A percentile compares a stretch with the other conserved stretches of the same genome.
Conservation (phyloP, 106 monocot genomes). For the Platanthera zijinensis region DNA sequence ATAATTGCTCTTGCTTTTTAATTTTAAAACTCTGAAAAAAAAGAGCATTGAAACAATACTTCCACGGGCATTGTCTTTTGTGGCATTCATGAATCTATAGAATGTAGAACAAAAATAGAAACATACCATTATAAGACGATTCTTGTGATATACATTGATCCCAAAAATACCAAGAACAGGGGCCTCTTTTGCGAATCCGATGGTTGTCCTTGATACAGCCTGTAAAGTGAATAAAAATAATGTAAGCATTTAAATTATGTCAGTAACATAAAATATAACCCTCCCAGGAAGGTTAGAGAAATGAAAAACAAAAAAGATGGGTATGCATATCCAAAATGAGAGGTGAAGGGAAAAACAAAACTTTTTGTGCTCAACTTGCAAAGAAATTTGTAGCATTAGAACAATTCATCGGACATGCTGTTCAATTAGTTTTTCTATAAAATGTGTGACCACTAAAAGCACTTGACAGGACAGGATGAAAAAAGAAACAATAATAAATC, state of each 20-base stretch:
- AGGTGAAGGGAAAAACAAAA: not conserved
- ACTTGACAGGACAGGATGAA: no score
- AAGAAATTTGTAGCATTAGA: not conserved
- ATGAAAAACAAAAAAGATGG: not conserved
- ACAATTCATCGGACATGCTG: no score
- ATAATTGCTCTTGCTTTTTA: not conserved
- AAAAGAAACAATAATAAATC: not conserved
- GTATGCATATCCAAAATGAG: not conserved
- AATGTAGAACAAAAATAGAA: not conserved
- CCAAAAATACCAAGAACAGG: constrained; percentile 84
- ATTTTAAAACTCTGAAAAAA: not conserved
- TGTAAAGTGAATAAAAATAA: constrained; percentile 7
- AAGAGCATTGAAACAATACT: not conserved
- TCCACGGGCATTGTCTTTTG: not conserved
- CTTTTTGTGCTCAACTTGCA: not conserved
- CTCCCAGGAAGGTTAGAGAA: not conserved
- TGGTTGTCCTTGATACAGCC: constrained; percentile 38
- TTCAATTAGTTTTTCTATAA: no score
- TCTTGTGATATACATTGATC: constrained; percentile 86
- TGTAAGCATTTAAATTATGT: not conserved
- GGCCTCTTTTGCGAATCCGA: constrained; percentile 93
- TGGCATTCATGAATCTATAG: not conserved
- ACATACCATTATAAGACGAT: constrained; percentile 78
- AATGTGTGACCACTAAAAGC: no score
- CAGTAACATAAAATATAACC: not conserved